Conservation (phyloP, 768 basidiomycete species). For the Agaricus sinodeliciosus region DNA sequence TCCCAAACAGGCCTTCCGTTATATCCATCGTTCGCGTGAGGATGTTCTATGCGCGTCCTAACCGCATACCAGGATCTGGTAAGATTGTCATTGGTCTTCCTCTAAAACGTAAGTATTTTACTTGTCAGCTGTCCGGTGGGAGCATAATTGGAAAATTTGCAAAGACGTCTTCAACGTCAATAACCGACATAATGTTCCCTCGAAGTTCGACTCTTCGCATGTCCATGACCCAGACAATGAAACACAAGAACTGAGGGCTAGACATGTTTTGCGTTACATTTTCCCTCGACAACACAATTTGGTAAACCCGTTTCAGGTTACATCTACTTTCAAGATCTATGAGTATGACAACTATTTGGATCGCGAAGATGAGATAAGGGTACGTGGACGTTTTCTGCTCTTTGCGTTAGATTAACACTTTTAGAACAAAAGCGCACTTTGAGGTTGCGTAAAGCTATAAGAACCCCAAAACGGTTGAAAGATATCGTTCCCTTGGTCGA, state of each 20-base stretch:
- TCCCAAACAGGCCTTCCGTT: slow-evolving; percentile 40
- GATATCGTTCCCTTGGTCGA: slow-evolving; percentile 46
- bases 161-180: slow-evolving; percentile 50
- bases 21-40: slow-evolving; percentile 46
- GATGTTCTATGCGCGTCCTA: slow-evolving; percentile 65
- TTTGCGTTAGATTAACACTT: neutral
- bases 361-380: slow-evolving; percentile 68
- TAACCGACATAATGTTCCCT: slow-evolving; percentile 19
- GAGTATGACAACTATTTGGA: slow-evolving; percentile 48
- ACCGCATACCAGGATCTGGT: slow-evolving; percentile 39
- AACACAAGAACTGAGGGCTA: slow-evolving; percentile 40
- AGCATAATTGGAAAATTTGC: slow-evolving; percentile 12
- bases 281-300: slow-evolving; percentile 79
- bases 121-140: neutral
- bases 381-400: slow-evolving; percentile 19
- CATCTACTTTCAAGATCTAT: slow-evolving; percentile 17
- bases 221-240: slow-evolving; percentile 26
- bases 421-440: neutral
- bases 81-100: slow-evolving; percentile 61
- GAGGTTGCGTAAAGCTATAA: slow-evolving; percentile 38
- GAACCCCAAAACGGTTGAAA: slow-evolving; percentile 68
- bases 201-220: neutral
- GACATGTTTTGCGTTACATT: slow-evolving; percentile 74
- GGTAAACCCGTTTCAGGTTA: slow-evolving; percentile 45
- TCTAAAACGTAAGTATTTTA: slow-evolving; percentile 45